Base-by-base conservation (phyloP, 345 rosid genomes). In the Gossypium longicalyx region DNA sequence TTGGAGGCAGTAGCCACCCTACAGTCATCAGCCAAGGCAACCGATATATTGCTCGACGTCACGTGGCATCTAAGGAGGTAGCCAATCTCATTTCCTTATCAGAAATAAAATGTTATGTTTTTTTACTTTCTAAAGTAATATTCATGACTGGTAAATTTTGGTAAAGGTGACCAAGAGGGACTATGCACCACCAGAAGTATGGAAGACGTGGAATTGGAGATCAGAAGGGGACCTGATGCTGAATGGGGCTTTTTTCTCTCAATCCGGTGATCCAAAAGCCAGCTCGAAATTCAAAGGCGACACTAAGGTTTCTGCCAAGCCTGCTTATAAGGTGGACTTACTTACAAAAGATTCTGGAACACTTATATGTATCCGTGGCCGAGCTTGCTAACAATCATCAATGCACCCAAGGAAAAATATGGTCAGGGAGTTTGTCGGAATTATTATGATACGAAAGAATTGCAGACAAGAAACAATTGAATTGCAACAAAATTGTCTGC, bases 181-280 rank as follows among this genome's bases (percentile, higher is more conserved):
- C 51, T 80, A 79, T 73, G 75, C 89, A 1, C 34, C 85, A 2
- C 78, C 72, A 22, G 8, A 52, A 7, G 82, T 53, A 25, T 89
- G 98, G 98, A 83, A 77, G 72, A 2, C 29, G 0, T 88, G 98
- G 97, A 73, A 69, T 0, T 93, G 98, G 97, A 85, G 77, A 34
- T 34, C 41, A 34, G 41, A 34, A 34, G 41, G 41, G 41, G 41
- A 34, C 41, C 41, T 34, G 41, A 79, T 89, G 78, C 13, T 88
- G 73, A 88, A 91, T 27, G 98, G 93, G 3, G 75, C 75, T 2
- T 59, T 58, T 13, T 72, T 72, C 52, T 0, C 4, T 10, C 34
- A 54, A 38, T 71, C 74, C 4, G 74, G 74, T 15, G 48, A 71
- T 38, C 74, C 74, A 19, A 20, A 12, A 0, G 63, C 64, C 16